These are phyloP conservation scores for Pharnaceum exiguum DNA, from an alignment of 148 eudicot species.

Conservation along the genomic window DNA sequence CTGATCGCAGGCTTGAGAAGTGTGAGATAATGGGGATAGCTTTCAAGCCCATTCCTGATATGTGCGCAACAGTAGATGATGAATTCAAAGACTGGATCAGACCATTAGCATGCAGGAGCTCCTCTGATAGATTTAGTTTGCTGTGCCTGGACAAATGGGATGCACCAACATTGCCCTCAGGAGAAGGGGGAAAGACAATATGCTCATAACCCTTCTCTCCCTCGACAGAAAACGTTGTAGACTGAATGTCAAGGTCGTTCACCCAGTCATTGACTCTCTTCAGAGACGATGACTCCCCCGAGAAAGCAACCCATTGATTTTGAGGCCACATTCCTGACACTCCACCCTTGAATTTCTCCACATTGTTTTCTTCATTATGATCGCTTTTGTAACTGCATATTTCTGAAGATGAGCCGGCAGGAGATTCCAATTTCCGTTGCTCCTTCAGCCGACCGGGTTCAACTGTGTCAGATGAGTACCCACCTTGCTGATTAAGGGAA, in stretches of 20 bases:
- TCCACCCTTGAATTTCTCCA: conserved; percentile 34
- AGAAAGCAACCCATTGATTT: conserved; percentile 89
- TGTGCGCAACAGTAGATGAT: conserved; percentile 88
- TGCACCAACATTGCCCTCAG: conserved; percentile 35
- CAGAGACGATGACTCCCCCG: conserved; percentile 48
- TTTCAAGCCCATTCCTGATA: conserved; percentile 71
- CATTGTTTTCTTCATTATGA: conserved; percentile 15
- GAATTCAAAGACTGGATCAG: conserved; percentile 76
- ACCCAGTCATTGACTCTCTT: conserved; percentile 75
- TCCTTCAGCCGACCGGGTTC: conserved; percentile 43
- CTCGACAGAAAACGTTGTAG: conserved; percentile 15
- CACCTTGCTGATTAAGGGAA: conserved; percentile 70
- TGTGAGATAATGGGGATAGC: conserved; percentile 60
- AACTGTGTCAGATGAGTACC: conserved; percentile 78
- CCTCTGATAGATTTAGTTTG: conserved; percentile 47
- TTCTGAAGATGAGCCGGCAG: conserved; percentile 35
- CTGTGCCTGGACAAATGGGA: conserved; percentile 19
- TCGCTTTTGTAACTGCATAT: conserved; percentile 18
- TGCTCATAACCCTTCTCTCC: conserved; percentile 21
- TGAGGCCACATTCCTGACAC: conserved; percentile 69
- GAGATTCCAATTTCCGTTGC: conserved; percentile 30
- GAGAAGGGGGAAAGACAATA: conserved; percentile 50
- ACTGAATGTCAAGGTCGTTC: conserved; percentile 44
- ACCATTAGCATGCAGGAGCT: conserved; percentile 62
- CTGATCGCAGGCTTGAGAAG: conserved; percentile 72